Base-by-base conservation (phyloP, 2,329 filamentous ascomycete species). In the Neofusicoccum sp. region DNA sequence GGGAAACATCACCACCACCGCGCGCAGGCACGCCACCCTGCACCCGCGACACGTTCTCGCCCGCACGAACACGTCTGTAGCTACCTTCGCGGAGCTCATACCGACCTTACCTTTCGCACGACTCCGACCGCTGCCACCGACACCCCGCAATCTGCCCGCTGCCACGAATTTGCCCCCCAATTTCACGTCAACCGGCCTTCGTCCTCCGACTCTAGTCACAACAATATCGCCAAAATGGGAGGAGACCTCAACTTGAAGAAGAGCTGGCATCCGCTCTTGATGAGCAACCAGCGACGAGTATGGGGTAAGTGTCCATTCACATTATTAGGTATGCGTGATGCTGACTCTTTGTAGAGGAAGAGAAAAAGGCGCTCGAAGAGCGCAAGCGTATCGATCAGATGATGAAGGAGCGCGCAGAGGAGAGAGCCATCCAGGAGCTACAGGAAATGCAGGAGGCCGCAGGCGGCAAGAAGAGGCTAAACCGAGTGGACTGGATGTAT, bases 401-500 rank as follows among this genome's bases (percentile, higher is more conserved):
- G 66, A 87, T 93, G 72, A 93, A 96, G 72, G 95, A 99, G 78
- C 89, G 96, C 68, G 92, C 93, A 69, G 93, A 98, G 76, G 96
- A 99, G 80, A 88, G 93, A 50, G 89, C 91, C 52, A 91, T 97
- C 68, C 92, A 97, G 76, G 93, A 98, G 76, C 86, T 98, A 1
- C 91, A 97, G 76, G 87, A 88, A 59, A 85, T 98, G 68, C 92
- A 97, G 63, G 95, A 97, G 78, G 89, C 90, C 2, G 90, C 93
- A 0, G 95, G 95, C 41, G 93, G 93, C 62, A 87, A 85, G 70
- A 93, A 92, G 73, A 85, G 89, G 60, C 80, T 90, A 34, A 89
- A 94, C 70, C 88, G 93, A 39, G 94, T 99, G 31, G 95, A 98
- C 71, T 99, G 95, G 92, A 97, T 99, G 92, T 99, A 99, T 78